Percentiles rank a stretch among this genome's conserved stretches.
phyloP scores from a whole-genome alignment of 2,329 filamentous ascomycete genomes.

The Curvularia hawaiiensis region DNA sequence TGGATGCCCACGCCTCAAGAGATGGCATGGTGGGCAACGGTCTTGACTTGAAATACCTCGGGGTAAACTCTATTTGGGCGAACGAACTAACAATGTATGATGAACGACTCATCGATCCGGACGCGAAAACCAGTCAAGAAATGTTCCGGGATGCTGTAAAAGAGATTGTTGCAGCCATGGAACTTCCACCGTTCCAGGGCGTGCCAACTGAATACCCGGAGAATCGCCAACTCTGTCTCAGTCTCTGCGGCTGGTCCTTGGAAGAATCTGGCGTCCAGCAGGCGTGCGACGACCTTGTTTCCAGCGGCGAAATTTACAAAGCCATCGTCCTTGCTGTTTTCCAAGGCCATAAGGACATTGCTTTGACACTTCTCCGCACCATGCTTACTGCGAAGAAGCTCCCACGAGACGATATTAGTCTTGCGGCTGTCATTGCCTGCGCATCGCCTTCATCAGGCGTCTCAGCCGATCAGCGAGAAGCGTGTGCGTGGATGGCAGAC shows the following conservation, averaged over 20 bases:
- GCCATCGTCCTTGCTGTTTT: conserved; percentile 78
- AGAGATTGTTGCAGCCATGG: conserved; percentile 66
- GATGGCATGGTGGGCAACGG: conserved; percentile 72
- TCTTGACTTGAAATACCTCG: conserved; percentile 77
- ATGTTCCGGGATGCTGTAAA: conserved; percentile 61
- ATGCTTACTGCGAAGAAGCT: conserved; percentile 73
- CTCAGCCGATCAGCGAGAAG: conserved; percentile 64
- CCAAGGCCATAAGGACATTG: conserved; percentile 69
- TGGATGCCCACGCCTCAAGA: conserved; percentile 66
- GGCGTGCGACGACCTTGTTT: conserved; percentile 57
- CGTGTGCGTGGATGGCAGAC: conserved; percentile 66
- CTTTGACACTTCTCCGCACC: conserved; percentile 71
- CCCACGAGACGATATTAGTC: conserved; percentile 51
- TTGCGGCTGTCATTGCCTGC: conserved; percentile 55
- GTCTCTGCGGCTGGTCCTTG: conserved; percentile 75
- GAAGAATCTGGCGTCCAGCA: conserved; percentile 57
- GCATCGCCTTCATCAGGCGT: conserved; percentile 48
- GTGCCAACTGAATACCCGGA: conserved; percentile 67
- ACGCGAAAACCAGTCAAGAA: conserved; percentile 59
- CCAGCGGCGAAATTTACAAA: conserved; percentile 69
- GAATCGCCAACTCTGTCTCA: conserved; percentile 75
- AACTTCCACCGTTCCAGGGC: conserved; percentile 68
- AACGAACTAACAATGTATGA: conserved; percentile 66
- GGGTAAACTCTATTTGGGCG: conserved; percentile 73
- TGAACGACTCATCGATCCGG: conserved; percentile 42